A percentile compares a stretch with the other conserved stretches of the same genome.
Evolutionary conservation across 495 filamentous ascomycete species (phyloP).

Genomic region (Penicillium ochrochloron): DNA sequence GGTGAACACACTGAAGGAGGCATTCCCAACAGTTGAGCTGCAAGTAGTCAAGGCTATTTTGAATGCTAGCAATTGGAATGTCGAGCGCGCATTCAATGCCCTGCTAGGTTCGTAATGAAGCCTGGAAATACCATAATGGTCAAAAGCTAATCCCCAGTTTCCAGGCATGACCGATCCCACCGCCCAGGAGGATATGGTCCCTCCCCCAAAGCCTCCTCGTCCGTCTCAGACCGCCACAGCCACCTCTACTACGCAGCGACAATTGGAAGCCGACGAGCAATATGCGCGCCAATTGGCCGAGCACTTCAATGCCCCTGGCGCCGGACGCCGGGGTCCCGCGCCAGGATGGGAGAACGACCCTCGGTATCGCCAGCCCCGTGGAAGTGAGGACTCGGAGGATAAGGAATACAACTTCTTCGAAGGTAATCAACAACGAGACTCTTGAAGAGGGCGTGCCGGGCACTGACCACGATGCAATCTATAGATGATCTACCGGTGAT

Average conservation of each 20-base stretch:
- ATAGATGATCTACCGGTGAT: constrained; percentile 91
- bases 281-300: constrained; percentile 94
- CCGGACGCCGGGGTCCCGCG: constrained; percentile 41
- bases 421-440: constrained; percentile 43
- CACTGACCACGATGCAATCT: constrained; percentile 18
- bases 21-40: constrained; percentile 84
- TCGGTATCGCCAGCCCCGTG: constrained; percentile 36
- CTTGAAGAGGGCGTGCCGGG: neutral
- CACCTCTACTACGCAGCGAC: constrained; percentile 67
- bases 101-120: constrained; percentile 67
- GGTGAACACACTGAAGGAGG: constrained; percentile 87
- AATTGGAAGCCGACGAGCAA: constrained; percentile 87
- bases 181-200: constrained; percentile 67
- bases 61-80: constrained; percentile 78
- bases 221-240: constrained; percentile 48
- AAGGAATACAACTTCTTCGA: constrained; percentile 89
- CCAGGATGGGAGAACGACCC: constrained; percentile 51
- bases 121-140: neutral
- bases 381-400: constrained; percentile 55
- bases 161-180: constrained; percentile 92
- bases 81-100: constrained; percentile 96
- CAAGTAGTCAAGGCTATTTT: constrained; percentile 88
- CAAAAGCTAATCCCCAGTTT: constrained; percentile 11
- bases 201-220: constrained; percentile 74
- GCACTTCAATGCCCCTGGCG: constrained; percentile 69